phyloP scores from a whole-genome alignment of 768 basidiomycete species.

The Leccinellum rugosiceps region DNA sequence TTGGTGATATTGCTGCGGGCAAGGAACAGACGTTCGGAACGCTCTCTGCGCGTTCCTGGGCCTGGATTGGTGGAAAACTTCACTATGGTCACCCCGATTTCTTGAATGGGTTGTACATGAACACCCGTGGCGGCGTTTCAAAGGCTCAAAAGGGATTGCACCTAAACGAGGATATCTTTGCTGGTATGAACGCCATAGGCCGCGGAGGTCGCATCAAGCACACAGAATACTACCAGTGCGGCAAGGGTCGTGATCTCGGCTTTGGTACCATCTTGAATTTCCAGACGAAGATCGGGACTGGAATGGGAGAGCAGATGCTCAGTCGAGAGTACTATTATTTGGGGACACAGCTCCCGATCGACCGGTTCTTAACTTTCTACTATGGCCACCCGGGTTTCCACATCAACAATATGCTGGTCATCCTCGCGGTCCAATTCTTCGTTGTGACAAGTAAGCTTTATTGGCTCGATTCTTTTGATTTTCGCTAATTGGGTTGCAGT shows the following conservation, averaged over 20 bases:
- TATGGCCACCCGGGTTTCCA: conserved; percentile 99
- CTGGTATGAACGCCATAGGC: conserved; percentile 97
- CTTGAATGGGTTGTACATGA: conserved; percentile 97
- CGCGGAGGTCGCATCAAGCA: conserved; percentile 98
- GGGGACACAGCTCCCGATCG: conserved; percentile 96
- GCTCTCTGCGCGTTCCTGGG: conserved; percentile 89
- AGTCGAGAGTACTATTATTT: conserved; percentile 99
- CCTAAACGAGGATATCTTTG: conserved; percentile 99
- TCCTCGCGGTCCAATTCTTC: conserved; percentile 94
- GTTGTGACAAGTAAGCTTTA: conserved; percentile 74
- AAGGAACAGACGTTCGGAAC: conserved; percentile 99
- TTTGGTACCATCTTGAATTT: conserved; percentile 99
- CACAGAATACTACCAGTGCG: conserved; percentile 98
- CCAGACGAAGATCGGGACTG: conserved; percentile 99
- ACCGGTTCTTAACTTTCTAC: conserved; percentile 99
- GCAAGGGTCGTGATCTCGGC: conserved; percentile 97
- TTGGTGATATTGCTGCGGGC: conserved; percentile 96
- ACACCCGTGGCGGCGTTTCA: conserved; percentile 94
- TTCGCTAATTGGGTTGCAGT: conserved; percentile 46
- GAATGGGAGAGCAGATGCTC: conserved; percentile 99
- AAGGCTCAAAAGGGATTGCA: conserved; percentile 99
- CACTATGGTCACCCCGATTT: conserved; percentile 99
- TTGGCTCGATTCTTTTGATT: background rate
- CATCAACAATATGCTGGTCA: conserved; percentile 99
- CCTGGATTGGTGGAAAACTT: conserved; percentile 97